phyloP scores from a whole-genome alignment of 257 asterid species.

The Nyctanthes arbortristis region DNA sequence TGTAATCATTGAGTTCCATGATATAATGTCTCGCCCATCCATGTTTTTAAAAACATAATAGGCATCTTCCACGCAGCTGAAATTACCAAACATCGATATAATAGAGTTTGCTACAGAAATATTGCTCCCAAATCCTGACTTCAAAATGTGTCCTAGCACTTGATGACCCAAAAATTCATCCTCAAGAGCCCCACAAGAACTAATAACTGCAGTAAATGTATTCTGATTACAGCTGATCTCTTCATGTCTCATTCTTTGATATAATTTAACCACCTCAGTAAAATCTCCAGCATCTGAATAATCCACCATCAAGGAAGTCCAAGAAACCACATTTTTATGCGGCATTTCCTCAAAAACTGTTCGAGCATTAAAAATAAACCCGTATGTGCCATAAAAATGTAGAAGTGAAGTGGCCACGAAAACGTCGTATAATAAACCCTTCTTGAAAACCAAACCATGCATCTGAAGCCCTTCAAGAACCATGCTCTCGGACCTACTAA shows the following conservation, averaged over 20 bases:
- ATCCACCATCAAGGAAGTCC: conserved; percentile 91
- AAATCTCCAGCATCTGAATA: conserved; percentile 50
- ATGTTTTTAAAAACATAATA: conserved; percentile 51
- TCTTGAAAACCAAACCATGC: conserved; percentile 71
- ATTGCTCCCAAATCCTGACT: conserved; percentile 60
- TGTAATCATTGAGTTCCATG: conserved; percentile 87
- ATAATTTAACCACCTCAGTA: conserved; percentile 45
- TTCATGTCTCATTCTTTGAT: conserved; percentile 53
- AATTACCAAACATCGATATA: conserved; percentile 63
- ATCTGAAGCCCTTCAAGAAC: conserved; percentile 64
- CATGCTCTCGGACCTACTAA: conserved; percentile 63
- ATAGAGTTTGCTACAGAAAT: conserved; percentile 77
- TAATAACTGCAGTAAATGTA: conserved; percentile 66
- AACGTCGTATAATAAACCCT: conserved; percentile 56
- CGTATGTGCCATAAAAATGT: conserved; percentile 80
- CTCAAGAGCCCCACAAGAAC: conserved; percentile 68
- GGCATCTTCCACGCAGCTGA: conserved; percentile 47
- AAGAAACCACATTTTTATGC: conserved; percentile 79
- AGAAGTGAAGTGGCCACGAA: conserved; percentile 73
- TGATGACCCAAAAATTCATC: conserved; percentile 73
- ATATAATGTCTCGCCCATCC: conserved; percentile 64
- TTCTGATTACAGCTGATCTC: conserved; percentile 62
- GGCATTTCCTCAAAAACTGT: conserved; percentile 70
- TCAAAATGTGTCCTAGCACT: conserved; percentile 69
- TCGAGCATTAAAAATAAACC: conserved; percentile 48